These are phyloP conservation scores for Blastobotrys petasosporus DNA, from an alignment of 1,139 yeast species.

Conservation along the genomic window DNA sequence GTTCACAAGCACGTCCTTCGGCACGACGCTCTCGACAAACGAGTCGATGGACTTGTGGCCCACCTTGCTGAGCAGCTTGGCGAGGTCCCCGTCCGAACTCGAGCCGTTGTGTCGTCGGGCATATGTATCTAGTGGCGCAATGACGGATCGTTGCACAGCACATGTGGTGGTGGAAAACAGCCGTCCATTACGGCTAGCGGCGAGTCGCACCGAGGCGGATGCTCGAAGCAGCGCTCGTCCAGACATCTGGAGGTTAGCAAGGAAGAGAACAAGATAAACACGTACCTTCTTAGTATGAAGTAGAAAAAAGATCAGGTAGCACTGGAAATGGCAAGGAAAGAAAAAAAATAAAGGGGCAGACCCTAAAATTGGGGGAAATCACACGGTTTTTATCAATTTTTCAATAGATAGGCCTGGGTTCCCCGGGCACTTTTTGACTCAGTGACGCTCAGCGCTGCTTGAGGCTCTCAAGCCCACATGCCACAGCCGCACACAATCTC, in stretches of 20 bases:
- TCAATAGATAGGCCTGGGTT: too few relatives aligned
- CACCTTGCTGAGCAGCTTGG: slow-evolving; percentile 56
- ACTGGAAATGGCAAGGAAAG: slow-evolving; percentile 2
- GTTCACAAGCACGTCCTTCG: slow-evolving; percentile 63
- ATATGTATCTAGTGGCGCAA: slow-evolving; percentile 63
- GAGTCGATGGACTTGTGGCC: slow-evolving; percentile 64
- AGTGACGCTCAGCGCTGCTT: too few relatives aligned
- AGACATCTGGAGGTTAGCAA: slow-evolving; percentile 7
- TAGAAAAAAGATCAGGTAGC: too few relatives aligned
- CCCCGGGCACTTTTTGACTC: too few relatives aligned
- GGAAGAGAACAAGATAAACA: too few relatives aligned
- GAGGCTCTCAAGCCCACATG: too few relatives aligned
- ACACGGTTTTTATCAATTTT: too few relatives aligned
- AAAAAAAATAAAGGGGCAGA: slow-evolving; percentile 1
- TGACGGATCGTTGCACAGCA: slow-evolving; percentile 35
- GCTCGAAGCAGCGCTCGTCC: slow-evolving; percentile 14
- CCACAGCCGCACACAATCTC: too few relatives aligned
- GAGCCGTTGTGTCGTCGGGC: slow-evolving; percentile 92
- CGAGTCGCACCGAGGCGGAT: slow-evolving; percentile 6
- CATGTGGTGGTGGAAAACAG: slow-evolving; percentile 27
- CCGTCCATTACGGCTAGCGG: background rate
- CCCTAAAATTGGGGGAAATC: too few relatives aligned
- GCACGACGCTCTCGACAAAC: slow-evolving; percentile 70
- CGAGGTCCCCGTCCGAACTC: slow-evolving; percentile 50
- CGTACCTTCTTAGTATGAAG: too few relatives aligned